Evolutionary conservation across 257 asterid species (phyloP), one percentile per base, ranked within the genome.

Genomic region (Salvia rosmarinus): DNA sequence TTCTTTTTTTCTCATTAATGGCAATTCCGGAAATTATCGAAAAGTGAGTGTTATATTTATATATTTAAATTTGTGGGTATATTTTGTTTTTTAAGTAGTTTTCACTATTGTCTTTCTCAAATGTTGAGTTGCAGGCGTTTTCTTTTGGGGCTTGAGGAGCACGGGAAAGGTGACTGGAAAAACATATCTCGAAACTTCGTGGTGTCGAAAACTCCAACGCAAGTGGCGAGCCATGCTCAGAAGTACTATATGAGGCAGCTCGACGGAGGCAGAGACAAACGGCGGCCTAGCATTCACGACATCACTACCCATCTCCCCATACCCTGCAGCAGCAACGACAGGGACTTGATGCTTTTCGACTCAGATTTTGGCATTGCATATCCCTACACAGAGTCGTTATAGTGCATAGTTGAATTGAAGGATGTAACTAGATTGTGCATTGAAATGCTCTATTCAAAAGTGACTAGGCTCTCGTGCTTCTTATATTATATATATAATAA

Each of bases 161-260:
- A 85, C 47, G 97, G 97, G 0, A 91, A 85, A 77, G 97, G 97
- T 3, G 96, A 91, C 25, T 90, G 97, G 97, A 85, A 92, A 52
- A 90, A 84, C 64, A 90, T 90, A 0, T 85, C 97, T 0, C 56
- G 92, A n/a, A 83, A 90, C 67, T 88, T 80, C n/a, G 97, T 90
- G 37, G 77, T 80, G 28, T 70, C 97, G 3, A 90, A 90, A 70
- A 84, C 90, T 3, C 96, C 97, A 21, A 85, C 95, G 8, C 97
- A 90, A 76, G 97, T 90, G 37, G 97, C 97, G 12, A 90, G 97
- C 83, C 97, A 90, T 79, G 97, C 97, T 71, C 97, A 91, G 76
- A 91, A 91, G 68, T 91, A 87, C 77, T 91, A 81, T 49, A 82
- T 87, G 11, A 79, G 97, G 79, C 96, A 89, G 61, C 64, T 80